Conservation (phyloP, 192 early-diverging fungal species). For the Coemansia brasiliensis region DNA sequence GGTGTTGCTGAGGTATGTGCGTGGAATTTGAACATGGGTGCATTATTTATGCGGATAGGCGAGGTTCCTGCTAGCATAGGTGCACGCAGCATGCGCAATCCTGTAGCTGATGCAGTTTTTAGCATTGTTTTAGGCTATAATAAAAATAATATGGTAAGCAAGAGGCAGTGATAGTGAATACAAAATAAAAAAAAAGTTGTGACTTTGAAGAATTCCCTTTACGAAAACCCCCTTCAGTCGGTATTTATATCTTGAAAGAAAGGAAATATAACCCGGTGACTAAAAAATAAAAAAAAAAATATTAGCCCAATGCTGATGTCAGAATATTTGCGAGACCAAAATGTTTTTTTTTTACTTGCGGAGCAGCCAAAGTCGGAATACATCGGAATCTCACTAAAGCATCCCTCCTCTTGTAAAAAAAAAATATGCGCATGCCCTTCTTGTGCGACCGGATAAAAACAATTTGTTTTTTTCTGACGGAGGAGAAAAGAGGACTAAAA, state of each 20-base stretch:
- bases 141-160: too few species aligned
- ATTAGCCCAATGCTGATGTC: neutral
- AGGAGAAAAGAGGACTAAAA: neutral
- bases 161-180: too few species aligned
- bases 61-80: neutral
- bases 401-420: too few species aligned
- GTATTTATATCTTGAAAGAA: neutral
- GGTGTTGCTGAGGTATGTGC: neutral
- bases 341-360: too few species aligned
- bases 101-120: too few species aligned
- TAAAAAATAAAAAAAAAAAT: neutral
- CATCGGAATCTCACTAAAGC: too few species aligned
- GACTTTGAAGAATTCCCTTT: too few species aligned
- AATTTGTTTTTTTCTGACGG: constrained; percentile 6
- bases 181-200: too few species aligned
- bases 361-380: too few species aligned
- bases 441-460: neutral
- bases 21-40: neutral
- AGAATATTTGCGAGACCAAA: neutral
- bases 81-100: neutral
- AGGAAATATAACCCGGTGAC: neutral
- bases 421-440: constrained; percentile 5
- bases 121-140: too few species aligned
- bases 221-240: too few species aligned
- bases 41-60: neutral